These are phyloP conservation scores for Sporothrix curviconia DNA, from an alignment of 2,329 filamentous ascomycete genomes.

Conservation along the genomic window DNA sequence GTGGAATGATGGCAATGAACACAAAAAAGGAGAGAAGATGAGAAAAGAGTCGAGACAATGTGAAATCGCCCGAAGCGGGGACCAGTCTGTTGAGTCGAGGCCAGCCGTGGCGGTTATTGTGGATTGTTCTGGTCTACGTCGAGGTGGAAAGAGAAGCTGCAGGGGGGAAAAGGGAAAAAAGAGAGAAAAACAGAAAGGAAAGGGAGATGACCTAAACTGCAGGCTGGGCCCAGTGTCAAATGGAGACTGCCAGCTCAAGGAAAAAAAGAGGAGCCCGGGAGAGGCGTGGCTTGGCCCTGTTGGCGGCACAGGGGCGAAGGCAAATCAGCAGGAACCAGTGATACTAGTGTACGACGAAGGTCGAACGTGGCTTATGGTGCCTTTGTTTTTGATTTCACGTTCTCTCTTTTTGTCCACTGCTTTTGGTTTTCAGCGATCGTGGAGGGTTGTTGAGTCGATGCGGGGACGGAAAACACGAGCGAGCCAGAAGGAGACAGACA, in stretches of 20 bases:
- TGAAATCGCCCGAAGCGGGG: background rate
- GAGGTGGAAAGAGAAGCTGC: background rate
- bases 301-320: slow-evolving; percentile 5
- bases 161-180: background rate
- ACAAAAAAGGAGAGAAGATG: background rate
- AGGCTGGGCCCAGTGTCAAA: background rate
- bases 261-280: background rate
- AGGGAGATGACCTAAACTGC: background rate
- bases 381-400: background rate
- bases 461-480: background rate
- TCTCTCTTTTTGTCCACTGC: background rate
- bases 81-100: background rate
- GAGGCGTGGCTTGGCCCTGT: background rate
- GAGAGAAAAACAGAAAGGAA: background rate
- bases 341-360: too few species aligned
- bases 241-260: background rate
- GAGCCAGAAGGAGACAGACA: background rate
- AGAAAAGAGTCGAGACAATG: background rate
- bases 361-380: too few species aligned
- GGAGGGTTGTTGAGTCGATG: slow-evolving; percentile 6
- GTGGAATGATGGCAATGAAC: background rate
- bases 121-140: background rate
- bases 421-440: background rate
- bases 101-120: slow-evolving; percentile 1
- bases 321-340: too few species aligned